Evolutionary conservation across 345 rosid genomes (phyloP).

Genomic region (Microthlaspi erraticum): DNA sequence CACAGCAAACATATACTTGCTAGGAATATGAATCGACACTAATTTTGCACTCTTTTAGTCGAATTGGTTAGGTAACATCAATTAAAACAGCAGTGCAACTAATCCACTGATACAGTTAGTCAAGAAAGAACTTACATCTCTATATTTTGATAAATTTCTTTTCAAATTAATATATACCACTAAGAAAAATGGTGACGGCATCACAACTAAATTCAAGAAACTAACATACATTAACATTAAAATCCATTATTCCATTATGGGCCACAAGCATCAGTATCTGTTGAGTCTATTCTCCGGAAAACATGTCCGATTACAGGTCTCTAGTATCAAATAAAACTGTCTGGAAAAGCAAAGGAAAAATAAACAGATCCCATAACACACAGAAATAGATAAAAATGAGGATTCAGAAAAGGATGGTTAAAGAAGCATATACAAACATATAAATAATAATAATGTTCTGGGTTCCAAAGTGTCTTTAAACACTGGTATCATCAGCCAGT

Average conservation of each 20-base stretch:
- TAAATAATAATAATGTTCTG: conserved; percentile 18
- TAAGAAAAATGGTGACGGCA: background rate
- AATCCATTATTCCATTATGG: background rate
- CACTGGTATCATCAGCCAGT: conserved; percentile 38
- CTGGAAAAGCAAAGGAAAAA: background rate
- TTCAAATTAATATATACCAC: background rate
- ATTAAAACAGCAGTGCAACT: no score
- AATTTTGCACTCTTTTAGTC: no score
- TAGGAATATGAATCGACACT: no score
- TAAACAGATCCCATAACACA: background rate
- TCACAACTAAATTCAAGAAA: background rate
- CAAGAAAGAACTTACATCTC: no score
- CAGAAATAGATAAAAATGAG: background rate
- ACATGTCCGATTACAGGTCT: background rate
- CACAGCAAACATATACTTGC: no score
- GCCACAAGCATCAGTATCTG: background rate
- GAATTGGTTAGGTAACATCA: background rate
- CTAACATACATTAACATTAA: background rate
- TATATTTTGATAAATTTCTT: no score
- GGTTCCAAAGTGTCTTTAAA: conserved; percentile 9
- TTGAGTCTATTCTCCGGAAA: background rate
- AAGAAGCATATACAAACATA: conserved; percentile 28
- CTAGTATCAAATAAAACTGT: background rate
- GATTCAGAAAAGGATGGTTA: background rate
- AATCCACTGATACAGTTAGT: no score